A percentile compares a stretch with the other conserved stretches of the same genome.
These are phyloP conservation scores for Syzygium jambos DNA, from an alignment of 345 rosid species.

Conservation along the genomic window DNA sequence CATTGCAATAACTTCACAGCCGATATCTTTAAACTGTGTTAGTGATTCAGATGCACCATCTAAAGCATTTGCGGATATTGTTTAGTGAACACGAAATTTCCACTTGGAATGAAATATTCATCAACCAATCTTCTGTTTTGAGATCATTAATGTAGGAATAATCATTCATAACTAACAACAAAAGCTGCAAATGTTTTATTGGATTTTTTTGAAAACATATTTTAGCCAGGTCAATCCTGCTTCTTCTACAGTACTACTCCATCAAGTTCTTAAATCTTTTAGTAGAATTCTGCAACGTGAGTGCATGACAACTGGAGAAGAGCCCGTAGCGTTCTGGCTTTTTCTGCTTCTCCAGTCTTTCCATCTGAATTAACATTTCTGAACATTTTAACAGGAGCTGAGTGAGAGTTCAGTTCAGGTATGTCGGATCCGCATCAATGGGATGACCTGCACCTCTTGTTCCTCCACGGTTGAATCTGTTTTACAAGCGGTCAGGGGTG, in stretches of 20 bases:
- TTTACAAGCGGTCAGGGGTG: slow-evolving; percentile 50
- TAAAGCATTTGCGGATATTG: neutral
- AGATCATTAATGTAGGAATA: neutral
- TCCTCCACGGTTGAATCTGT: slow-evolving; percentile 64
- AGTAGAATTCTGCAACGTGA: neutral
- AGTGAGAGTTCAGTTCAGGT: slow-evolving; percentile 41
- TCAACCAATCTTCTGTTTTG: neutral
- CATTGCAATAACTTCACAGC: neutral
- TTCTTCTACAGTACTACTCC: neutral
- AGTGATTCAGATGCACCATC: neutral
- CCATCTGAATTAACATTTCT: neutral
- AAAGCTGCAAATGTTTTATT: neutral
- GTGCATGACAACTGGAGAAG: neutral
- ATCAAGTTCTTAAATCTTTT: neutral
- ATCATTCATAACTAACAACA: neutral
- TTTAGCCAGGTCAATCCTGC: neutral
- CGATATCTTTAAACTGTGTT: neutral
- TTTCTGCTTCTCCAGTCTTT: slow-evolving; percentile 36
- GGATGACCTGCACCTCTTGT: slow-evolving; percentile 86
- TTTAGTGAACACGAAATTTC: neutral
- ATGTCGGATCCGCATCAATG: slow-evolving; percentile 56
- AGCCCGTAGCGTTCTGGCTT: slow-evolving; percentile 18
- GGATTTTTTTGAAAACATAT: neutral
- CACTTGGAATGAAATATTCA: neutral
- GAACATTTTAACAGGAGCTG: slow-evolving; percentile 24